phyloP scores from a whole-genome alignment of 371 early-diverging fungal genomes.

The Zychaea mexicana region DNA sequence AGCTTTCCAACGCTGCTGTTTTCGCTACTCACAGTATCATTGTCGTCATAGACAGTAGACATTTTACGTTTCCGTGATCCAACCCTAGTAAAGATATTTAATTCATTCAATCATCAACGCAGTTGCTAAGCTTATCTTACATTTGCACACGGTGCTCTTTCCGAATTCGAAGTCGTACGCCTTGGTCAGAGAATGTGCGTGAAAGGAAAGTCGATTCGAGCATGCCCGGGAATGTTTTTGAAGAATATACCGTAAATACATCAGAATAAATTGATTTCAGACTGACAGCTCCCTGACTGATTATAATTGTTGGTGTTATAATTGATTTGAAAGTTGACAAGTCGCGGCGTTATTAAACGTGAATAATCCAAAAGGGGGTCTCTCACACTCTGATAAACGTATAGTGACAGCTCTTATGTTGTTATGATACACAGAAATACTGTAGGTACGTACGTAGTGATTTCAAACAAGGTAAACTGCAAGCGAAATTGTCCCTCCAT shows the following conservation, averaged over 20 bases:
- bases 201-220: constrained; percentile 59
- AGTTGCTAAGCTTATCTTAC: constrained; percentile 18
- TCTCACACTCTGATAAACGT: too few relatives aligned
- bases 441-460: constrained; percentile 61
- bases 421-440: too few relatives aligned
- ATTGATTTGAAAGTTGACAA: too few relatives aligned
- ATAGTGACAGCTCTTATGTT: too few relatives aligned
- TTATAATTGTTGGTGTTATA: too few relatives aligned
- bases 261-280: constrained; percentile 49
- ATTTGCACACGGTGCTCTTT: constrained; percentile 50
- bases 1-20: background rate
- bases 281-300: constrained; percentile 26
- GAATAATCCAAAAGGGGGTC: too few relatives aligned
- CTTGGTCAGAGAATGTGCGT: constrained; percentile 53
- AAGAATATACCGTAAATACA: constrained; percentile 78
- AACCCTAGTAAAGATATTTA: background rate
- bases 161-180: constrained; percentile 47
- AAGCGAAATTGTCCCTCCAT: constrained; percentile 89
- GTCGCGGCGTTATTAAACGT: too few relatives aligned
- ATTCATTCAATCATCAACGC: too few relatives aligned
- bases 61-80: constrained; percentile 34
- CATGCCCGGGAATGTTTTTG: constrained; percentile 93
- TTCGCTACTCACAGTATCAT: background rate
- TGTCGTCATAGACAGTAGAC: constrained; percentile 8
- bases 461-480: constrained; percentile 89